Evolutionary conservation across 1,284 basidiomycete species (phyloP).

Genomic region (Tremellales sp.): DNA sequence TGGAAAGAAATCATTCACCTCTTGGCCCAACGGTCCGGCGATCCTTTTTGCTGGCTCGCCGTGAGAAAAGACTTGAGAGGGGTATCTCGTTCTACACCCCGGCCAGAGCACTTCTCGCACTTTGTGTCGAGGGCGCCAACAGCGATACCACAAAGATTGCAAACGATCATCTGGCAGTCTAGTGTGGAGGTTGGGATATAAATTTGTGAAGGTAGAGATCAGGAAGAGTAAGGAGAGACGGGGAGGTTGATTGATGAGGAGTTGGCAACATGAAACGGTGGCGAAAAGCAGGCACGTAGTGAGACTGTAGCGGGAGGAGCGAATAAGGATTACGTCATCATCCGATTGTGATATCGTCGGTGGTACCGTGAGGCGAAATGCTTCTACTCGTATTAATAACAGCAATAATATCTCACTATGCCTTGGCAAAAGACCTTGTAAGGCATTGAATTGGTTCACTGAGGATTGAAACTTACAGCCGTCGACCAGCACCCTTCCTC

Average conservation of each 20-base stretch:
- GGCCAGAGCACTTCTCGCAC: constrained; percentile 11
- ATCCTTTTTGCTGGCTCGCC: constrained; percentile 7
- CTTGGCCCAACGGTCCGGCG: constrained; percentile 15
- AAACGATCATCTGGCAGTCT: constrained; percentile 12
- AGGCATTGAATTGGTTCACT: constrained; percentile 50
- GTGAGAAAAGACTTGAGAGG: constrained; percentile 4
- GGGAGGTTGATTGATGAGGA: no score
- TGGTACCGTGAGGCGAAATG: not conserved
- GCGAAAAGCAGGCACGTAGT: not conserved
- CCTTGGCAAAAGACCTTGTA: constrained; percentile 86
- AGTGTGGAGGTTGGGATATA: not conserved
- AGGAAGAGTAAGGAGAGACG: no score
- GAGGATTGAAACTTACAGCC: not conserved
- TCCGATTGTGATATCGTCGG: no score
- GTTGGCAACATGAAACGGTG: not conserved
- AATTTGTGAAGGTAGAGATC: not conserved
- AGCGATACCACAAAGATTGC: constrained; percentile 9
- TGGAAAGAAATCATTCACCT: constrained; percentile 5
- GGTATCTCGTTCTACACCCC: constrained; percentile 8
- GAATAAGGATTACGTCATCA: no score
- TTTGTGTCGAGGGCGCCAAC: not conserved
- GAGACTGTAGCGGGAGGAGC: not conserved
- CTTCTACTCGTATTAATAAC: not conserved
- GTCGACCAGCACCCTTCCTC: constrained; percentile 37
- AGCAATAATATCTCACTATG: constrained; percentile 54